These are phyloP conservation scores for Phytopythium ostracodes DNA, from an alignment of 352 stramenopile genomes.

Conservation along the genomic window DNA sequence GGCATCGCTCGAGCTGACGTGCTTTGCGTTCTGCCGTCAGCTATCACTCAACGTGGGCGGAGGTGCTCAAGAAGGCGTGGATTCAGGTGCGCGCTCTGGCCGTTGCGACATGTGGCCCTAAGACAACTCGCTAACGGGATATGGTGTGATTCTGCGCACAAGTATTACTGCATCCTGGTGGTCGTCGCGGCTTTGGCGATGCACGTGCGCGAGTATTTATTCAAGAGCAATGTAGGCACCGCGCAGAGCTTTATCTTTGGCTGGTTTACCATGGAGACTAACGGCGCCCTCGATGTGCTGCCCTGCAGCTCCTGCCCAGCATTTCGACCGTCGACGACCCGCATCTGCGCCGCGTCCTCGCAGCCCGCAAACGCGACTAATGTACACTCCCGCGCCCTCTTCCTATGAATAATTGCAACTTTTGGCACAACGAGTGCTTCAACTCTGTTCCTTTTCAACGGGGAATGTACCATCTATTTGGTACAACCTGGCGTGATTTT, in stretches of 20 bases:
- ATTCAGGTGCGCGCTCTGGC: too few relatives aligned
- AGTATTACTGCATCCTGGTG: slow-evolving; percentile 48
- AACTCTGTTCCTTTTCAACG: too few relatives aligned
- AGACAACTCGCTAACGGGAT: too few relatives aligned
- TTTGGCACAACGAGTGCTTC: not conserved
- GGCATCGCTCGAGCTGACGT: not conserved
- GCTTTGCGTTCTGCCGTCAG: slow-evolving; percentile 11
- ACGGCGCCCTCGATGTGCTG: not conserved
- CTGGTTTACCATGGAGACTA: too few relatives aligned
- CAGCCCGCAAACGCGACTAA: not conserved
- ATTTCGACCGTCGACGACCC: slow-evolving; percentile 28
- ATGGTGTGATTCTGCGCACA: slow-evolving; percentile 8
- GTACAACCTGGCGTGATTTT: slow-evolving; percentile 1
- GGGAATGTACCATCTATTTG: not conserved
- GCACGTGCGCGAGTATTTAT: slow-evolving; percentile 31
- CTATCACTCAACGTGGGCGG: slow-evolving; percentile 51
- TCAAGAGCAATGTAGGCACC: slow-evolving; percentile 32
- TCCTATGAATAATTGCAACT: not conserved
- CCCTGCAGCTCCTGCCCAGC: slow-evolving; percentile 21
- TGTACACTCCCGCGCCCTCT: not conserved
- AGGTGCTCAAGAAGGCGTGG: slow-evolving; percentile 62
- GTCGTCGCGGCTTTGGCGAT: slow-evolving; percentile 26
- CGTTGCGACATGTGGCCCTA: too few relatives aligned
- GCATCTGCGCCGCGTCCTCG: slow-evolving; percentile 5
- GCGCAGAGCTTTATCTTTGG: too few relatives aligned